Evolutionary conservation across 257 asterid species (phyloP), one percentile per base, ranked within the genome.

Genomic region (Nicotiana benthamiana): DNA sequence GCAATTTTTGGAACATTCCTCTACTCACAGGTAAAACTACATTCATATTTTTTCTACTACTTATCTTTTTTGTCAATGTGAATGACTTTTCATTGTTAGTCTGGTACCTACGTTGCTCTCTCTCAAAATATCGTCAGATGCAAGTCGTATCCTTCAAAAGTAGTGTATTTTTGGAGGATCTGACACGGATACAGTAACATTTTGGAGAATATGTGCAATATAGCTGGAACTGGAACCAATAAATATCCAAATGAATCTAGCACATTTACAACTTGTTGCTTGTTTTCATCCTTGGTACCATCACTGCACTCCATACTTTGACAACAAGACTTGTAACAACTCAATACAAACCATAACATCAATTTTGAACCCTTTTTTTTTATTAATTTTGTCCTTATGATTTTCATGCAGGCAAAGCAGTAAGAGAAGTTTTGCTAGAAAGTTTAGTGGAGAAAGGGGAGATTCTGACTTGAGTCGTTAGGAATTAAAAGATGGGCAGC

Each of bases 1-100:
- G 97, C 97, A 3, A 89, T 94, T 81, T 90, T 93, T 36, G 98
- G 96, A 80, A 92, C 97, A 80, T 94, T 94, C 86, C 86, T 94
- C 75, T 92, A 92, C 80, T 92, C 98, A 64, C 97, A 92, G 97
- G 98, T 93, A 89, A 15, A 27, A 28, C 48, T 62, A 17, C 24
- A 12, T 10, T 26, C 53, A 26, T 46, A 24, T 63, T 1, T 7
- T 51, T 51, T 51, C 1, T 51, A 51, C 5, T 48, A 2, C 15
- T 8, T 9, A 46, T 16, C 53, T 48, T 48, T 48, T 4, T 13
- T 40, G 10, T 51, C 6, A 51, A 51, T 59, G 11, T 59, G 11
- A 11, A 60, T 60, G 34, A 60, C 32, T 60, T 60, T 60, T 60
- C 66, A 60, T 40, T 24, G 17, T 20, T 60, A 60, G 1, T 59